Percentiles rank a stretch among this genome's conserved stretches.
phyloP scores from a whole-genome alignment of 345 rosid species.

The Arabidopsis suecica region DNA sequence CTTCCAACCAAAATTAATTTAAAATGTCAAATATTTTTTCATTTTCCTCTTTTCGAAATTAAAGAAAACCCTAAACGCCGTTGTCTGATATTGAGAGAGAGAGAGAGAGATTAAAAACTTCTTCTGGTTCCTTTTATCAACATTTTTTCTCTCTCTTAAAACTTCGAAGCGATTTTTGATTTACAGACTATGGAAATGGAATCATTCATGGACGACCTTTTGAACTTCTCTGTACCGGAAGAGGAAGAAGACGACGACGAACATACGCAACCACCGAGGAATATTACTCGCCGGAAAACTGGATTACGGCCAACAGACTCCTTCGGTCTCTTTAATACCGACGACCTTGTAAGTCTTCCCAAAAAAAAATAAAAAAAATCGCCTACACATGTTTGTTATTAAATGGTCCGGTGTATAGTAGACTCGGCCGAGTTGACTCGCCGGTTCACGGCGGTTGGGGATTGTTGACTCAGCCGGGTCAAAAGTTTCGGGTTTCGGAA shows the following conservation, averaged over 20 bases:
- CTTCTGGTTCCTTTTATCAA: slow-evolving; percentile 24
- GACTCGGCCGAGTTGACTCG: slow-evolving; percentile 41
- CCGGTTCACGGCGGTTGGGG: slow-evolving; percentile 23
- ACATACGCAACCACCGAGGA: slow-evolving; percentile 14
- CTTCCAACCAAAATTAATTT: slow-evolving; percentile 44
- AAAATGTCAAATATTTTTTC: not conserved
- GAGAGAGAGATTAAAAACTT: slow-evolving; percentile 39
- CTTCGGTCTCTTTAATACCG: slow-evolving; percentile 29
- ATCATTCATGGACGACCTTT: slow-evolving; percentile 48
- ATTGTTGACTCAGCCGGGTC: slow-evolving; percentile 47
- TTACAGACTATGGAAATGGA: slow-evolving; percentile 35
- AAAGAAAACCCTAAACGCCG: slow-evolving; percentile 37
- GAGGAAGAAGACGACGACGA: slow-evolving; percentile 23
- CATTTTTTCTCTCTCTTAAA: slow-evolving; percentile 40
- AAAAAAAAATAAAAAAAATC: not conserved
- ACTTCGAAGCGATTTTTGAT: slow-evolving; percentile 22
- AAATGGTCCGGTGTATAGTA: slow-evolving; percentile 23
- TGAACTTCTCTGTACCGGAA: slow-evolving; percentile 46
- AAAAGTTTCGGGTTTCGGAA: slow-evolving; percentile 31
- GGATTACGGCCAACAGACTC: slow-evolving; percentile 44
- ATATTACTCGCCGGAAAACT: slow-evolving; percentile 40
- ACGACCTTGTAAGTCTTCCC: slow-evolving; percentile 41
- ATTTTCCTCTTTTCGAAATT: not conserved
- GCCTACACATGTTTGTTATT: slow-evolving; percentile 1
- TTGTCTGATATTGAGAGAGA: slow-evolving; percentile 35